A percentile compares a stretch with the other conserved stretches of the same genome.
Evolutionary conservation across 495 filamentous ascomycete genomes (phyloP).

Genomic region (Neurospora sp.): DNA sequence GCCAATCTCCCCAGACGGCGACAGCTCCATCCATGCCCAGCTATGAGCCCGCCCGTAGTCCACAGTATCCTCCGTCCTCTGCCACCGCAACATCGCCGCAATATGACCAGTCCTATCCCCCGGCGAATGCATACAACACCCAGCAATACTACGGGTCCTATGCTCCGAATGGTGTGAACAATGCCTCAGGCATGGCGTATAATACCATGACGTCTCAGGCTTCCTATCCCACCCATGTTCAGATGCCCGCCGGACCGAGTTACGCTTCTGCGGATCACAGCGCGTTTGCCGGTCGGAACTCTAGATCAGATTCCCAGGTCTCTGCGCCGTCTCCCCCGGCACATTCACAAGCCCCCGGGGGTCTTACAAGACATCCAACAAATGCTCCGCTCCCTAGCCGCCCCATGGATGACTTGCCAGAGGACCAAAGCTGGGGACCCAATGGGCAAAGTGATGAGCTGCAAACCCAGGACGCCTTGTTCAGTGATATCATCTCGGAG

Average conservation of each 20-base stretch:
- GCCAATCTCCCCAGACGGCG: constrained; percentile 21
- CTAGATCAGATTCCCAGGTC: constrained; percentile 32
- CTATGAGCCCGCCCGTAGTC: constrained; percentile 27
- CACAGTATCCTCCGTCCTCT: constrained; percentile 21
- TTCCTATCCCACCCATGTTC: constrained; percentile 35
- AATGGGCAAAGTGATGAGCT: constrained; percentile 24
- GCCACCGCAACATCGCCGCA: constrained; percentile 11
- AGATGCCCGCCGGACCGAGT: constrained; percentile 37
- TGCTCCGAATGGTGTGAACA: constrained; percentile 20
- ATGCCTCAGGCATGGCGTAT: constrained; percentile 18
- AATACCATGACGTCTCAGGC: constrained; percentile 25
- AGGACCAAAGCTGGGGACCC: constrained; percentile 27
- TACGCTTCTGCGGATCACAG: constrained; percentile 33
- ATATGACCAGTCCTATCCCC: constrained; percentile 19
- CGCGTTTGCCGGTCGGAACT: constrained; percentile 28
- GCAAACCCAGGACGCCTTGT: constrained; percentile 38
- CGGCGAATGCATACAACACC: constrained; percentile 5
- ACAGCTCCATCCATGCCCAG: constrained; percentile 18
- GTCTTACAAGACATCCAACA: constrained; percentile 41
- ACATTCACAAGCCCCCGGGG: constrained; percentile 18
- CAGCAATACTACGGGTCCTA: constrained; percentile 20
- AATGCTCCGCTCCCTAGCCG: constrained; percentile 44
- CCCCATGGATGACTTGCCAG: constrained; percentile 33
- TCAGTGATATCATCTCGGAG: constrained; percentile 45
- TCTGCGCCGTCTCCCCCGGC: constrained; percentile 32